A percentile compares a stretch with the other conserved stretches of the same genome.
phyloP scores from a whole-genome alignment of 805 yeast genomes.

The Yamadazyma nakazawae region DNA sequence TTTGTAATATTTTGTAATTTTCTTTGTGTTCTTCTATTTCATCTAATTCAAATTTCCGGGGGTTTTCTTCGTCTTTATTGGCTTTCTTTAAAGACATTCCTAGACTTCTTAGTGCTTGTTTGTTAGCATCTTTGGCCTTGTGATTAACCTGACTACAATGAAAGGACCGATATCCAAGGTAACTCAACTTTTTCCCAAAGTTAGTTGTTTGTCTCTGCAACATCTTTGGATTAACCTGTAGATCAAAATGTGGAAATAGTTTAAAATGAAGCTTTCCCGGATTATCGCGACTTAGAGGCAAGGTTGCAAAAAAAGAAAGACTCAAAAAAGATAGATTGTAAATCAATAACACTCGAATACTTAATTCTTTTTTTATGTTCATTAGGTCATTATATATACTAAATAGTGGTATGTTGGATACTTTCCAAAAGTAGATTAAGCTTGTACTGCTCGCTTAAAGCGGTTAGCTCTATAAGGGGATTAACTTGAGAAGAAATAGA shows the following conservation, averaged over 20 bases:
- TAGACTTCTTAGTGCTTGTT: conserved; percentile 27
- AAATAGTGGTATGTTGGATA: conserved; percentile 7
- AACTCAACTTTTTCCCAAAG: not conserved
- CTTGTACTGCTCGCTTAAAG: conserved; percentile 32
- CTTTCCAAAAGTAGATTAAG: conserved; percentile 25
- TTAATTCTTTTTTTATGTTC: not conserved
- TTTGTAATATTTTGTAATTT: conserved; percentile 8
- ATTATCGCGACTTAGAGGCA: not conserved
- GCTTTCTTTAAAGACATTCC: conserved; percentile 32
- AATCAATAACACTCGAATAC: no score
- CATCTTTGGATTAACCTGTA: not conserved
- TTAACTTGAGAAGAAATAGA: conserved; percentile 18
- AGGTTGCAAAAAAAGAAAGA: not conserved
- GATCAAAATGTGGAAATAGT: not conserved
- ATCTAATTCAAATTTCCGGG: not conserved
- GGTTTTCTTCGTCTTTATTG: conserved; percentile 11
- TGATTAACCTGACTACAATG: not conserved
- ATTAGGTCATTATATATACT: not conserved
- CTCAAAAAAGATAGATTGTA: not conserved
- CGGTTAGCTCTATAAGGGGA: conserved; percentile 34
- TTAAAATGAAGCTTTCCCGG: not conserved
- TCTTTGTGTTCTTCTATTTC: conserved; percentile 3
- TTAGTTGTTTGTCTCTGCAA: not conserved
- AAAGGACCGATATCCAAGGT: not conserved
- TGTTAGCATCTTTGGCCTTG: conserved; percentile 14